These are phyloP conservation scores for Salvia rosmarinus DNA, from an alignment of 257 asterid genomes.

Conservation along the genomic window DNA sequence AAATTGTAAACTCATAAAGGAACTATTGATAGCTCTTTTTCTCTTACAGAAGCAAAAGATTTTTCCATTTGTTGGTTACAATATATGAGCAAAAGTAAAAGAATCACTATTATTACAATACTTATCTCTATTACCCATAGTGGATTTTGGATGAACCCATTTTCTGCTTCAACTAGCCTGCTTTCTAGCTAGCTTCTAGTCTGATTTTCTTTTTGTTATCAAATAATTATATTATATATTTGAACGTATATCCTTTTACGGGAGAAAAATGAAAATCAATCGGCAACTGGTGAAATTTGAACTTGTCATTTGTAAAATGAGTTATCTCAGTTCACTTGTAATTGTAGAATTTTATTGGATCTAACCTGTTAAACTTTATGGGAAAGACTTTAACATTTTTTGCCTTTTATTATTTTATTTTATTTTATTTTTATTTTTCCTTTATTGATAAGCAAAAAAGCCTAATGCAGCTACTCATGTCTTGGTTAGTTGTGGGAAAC, in stretches of 20 bases:
- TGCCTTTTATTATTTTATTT: not conserved
- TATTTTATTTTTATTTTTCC: no score
- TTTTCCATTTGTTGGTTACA: slow-evolving; percentile 29
- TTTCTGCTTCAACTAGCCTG: not conserved
- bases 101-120: not conserved
- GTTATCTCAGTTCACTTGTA: no score
- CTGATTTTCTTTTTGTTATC: not conserved
- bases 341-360: no score
- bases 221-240: not conserved
- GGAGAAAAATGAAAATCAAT: no score
- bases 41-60: slow-evolving; percentile 37
- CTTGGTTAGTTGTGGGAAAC: no score
- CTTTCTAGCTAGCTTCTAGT: not conserved
- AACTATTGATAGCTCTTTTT: slow-evolving; percentile 36
- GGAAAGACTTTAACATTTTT: not conserved
- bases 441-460: not conserved
- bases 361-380: not conserved
- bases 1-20: no score
- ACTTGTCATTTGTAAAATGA: no score
- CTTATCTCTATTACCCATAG: slow-evolving; percentile 18
- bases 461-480: no score
- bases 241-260: no score
- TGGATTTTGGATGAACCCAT: slow-evolving; percentile 14
- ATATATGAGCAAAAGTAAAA: slow-evolving; percentile 9
- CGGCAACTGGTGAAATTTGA: no score